Base-by-base conservation (phyloP, 2,329 filamentous ascomycete genomes). In the Aureobasidium uvarum region DNA sequence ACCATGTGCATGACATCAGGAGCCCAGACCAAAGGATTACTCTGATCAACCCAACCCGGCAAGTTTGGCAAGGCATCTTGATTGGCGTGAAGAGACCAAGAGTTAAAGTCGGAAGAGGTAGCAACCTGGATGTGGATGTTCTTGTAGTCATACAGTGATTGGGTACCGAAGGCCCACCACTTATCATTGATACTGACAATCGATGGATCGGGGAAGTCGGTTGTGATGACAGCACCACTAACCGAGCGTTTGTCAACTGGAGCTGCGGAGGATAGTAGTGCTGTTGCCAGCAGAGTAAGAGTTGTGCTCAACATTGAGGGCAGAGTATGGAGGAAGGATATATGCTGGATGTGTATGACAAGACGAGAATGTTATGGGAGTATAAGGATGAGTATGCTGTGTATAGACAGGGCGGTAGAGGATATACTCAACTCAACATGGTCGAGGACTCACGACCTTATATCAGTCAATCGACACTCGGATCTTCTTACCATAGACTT, bases 111-210 rank as follows among this genome's bases (percentile, higher is more conserved):
- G n/a, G 56, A 54, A 1, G 76, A 77, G 1, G 68, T 70, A 16
- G 76, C 76, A 8, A 77, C 55, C 64, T 77, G 76, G 18, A 77
- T 70, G 50, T 77, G 72, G 69, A 70, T 70, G 45, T 62, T 62
- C 46, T 67, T 69, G 16, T 68, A 65, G 33, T 66, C 67, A 28
- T 65, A 68, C 18, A 67, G 67, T 28, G 72, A 73, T 59, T 64
- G 62, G 2, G 75, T 76, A 33, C 68, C 76, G 59, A 75, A 77
- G 8, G 74, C 74, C 59, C 74, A 77, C 74, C 75, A 77, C 1
- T 70, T 73, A 7, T 79, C 81, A 28, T 71, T 67, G 31, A 71
- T 69, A 36, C 71, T 69, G 59, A 77, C 70, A 41, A 77, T 69
- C 3, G 72, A 67, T 10, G 76, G 76, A 64, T 78, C 76, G 11